These are phyloP conservation scores for Penicillium atrosanguineum DNA, from an alignment of 495 filamentous ascomycete species.

Conservation along the genomic window DNA sequence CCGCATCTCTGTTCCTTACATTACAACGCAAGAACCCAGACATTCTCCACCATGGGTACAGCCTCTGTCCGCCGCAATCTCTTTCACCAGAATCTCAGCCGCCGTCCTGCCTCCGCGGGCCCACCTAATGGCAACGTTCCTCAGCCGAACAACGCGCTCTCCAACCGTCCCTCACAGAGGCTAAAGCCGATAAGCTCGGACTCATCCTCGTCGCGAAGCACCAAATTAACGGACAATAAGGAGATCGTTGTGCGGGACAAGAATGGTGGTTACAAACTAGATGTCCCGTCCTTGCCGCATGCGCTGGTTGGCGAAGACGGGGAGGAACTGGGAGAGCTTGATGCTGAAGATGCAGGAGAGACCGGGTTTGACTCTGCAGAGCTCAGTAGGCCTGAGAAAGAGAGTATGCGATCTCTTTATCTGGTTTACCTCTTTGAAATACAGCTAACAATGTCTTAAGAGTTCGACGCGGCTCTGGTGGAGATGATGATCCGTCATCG, in stretches of 20 bases:
- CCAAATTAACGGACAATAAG: conserved; percentile 45
- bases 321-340: conserved; percentile 48
- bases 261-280: conserved; percentile 72
- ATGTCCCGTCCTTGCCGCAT: conserved; percentile 56
- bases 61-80: conserved; percentile 65
- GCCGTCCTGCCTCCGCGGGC: conserved; percentile 57
- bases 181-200: conserved; percentile 40
- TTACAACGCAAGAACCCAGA: not conserved
- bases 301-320: conserved; percentile 52
- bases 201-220: conserved; percentile 30
- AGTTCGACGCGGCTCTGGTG: conserved; percentile 46
- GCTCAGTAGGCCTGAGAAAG: conserved; percentile 41
- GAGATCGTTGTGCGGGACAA: conserved; percentile 77
- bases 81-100: conserved; percentile 68
- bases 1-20: not conserved
- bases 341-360: conserved; percentile 17
- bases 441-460: conserved; percentile 29
- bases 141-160: conserved; percentile 15
- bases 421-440: no score
- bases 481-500: conserved; percentile 59
- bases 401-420: conserved; percentile 32
- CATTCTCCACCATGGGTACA: conserved; percentile 25
- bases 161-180: conserved; percentile 29
- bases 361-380: conserved; percentile 19
- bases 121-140: conserved; percentile 22